A percentile compares a stretch with the other conserved stretches of the same genome.
Conservation (phyloP, 1,284 basidiomycete genomes). For the Irpex sp. region DNA sequence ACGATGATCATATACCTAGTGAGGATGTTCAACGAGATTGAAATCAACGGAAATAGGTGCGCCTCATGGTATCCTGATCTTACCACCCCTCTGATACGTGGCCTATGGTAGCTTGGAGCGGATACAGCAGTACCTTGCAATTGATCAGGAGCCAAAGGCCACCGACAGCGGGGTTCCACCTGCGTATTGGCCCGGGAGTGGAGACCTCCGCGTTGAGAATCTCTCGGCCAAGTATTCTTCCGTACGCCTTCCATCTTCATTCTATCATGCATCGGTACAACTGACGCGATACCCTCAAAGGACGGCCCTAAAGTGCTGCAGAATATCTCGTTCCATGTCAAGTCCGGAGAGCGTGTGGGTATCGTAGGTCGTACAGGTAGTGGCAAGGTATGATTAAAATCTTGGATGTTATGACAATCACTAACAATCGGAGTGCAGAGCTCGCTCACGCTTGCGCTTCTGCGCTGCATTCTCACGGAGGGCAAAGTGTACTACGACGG, state of each 20-base stretch:
- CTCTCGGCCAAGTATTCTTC: conserved; percentile 7
- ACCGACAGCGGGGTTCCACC: conserved; percentile 2
- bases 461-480: conserved; percentile 40
- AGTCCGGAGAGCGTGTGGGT: conserved; percentile 50
- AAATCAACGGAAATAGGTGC: conserved; percentile 22
- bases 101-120: conserved; percentile 1
- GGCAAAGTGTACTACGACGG: conserved; percentile 37
- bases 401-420: too few relatives aligned
- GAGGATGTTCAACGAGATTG: conserved; percentile 49
- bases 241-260: background rate
- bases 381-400: conserved; percentile 43
- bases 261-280: background rate
- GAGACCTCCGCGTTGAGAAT: conserved; percentile 3
- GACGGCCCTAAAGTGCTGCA: conserved; percentile 42
- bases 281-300: conserved; percentile 6
- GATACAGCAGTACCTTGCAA: conserved; percentile 5
- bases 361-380: conserved; percentile 74
- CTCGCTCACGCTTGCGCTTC: conserved; percentile 31
- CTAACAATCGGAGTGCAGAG: too few relatives aligned
- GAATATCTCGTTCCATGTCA: conserved; percentile 43
- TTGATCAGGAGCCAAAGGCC: conserved; percentile 6
- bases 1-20: conserved; percentile 51
- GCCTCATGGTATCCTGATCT: too few relatives aligned
- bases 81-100: background rate
- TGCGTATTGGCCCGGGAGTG: conserved; percentile 8